A percentile compares a stretch with the other conserved stretches of the same genome.
phyloP scores from a whole-genome alignment of 257 asterid genomes.

The Solanum ossicruentum region DNA sequence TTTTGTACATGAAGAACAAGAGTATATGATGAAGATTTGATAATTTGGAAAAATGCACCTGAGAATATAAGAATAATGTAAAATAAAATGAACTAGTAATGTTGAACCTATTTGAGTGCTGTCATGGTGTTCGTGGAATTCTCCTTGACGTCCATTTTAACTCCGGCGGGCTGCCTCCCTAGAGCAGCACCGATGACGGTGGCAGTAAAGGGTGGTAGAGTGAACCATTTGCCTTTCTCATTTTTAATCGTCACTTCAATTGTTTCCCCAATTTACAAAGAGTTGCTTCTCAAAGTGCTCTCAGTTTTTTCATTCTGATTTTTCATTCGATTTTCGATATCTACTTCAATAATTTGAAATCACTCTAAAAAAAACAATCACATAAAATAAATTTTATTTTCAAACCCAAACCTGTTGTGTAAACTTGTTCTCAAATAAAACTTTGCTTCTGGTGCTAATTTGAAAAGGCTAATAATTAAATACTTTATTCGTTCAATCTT shows the following conservation, averaged over 20 bases:
- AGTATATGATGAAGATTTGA: no score
- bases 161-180: constrained; percentile 35
- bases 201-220: constrained; percentile 54
- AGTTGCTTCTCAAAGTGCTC: not conserved
- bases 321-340: no score
- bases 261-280: not conserved
- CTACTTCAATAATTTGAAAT: no score
- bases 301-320: no score
- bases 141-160: not conserved
- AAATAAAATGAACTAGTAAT: no score
- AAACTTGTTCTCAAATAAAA: not conserved
- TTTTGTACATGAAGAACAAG: no score
- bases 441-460: not conserved
- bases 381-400: no score
- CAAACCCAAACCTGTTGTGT: not conserved
- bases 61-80: no score
- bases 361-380: no score
- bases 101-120: constrained; percentile 66
- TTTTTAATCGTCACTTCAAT: not conserved
- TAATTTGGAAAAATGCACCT: no score
- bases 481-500: no score
- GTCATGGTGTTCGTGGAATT: constrained; percentile 15
- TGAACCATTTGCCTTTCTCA: constrained; percentile 30
- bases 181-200: constrained; percentile 36
- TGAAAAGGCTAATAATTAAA: no score